A percentile compares a stretch with the other conserved stretches of the same genome.
These are phyloP conservation scores for Aspergillus sclerotiicarbonarius DNA, from an alignment of 495 filamentous ascomycete species.

Conservation along the genomic window DNA sequence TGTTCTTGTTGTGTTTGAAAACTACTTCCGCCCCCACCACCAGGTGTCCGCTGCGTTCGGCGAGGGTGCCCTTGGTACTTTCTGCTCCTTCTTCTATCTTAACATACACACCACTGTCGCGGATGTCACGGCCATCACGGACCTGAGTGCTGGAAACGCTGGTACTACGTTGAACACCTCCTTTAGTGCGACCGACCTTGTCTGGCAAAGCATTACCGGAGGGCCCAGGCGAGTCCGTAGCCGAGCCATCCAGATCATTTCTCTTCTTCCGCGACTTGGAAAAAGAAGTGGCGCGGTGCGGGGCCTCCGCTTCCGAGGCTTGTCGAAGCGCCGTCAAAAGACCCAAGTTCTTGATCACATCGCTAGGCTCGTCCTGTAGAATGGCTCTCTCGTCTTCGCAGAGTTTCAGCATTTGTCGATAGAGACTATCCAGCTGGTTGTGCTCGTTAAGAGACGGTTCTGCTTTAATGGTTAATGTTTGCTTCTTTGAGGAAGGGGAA, in stretches of 20 bases:
- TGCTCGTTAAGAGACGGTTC: slow-evolving; percentile 41
- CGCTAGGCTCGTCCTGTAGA: slow-evolving; percentile 55
- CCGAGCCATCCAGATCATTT: slow-evolving; percentile 67
- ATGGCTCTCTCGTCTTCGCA: slow-evolving; percentile 61
- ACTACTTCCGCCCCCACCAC: slow-evolving; percentile 77
- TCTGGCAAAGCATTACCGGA: slow-evolving; percentile 49
- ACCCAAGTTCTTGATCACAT: slow-evolving; percentile 57
- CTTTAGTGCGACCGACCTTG: slow-evolving; percentile 46
- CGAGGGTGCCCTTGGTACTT: slow-evolving; percentile 45
- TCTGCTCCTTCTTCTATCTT: slow-evolving; percentile 58
- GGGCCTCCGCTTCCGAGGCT: slow-evolving; percentile 57
- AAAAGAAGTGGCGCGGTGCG: slow-evolving; percentile 43
- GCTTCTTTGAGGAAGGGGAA: not conserved
- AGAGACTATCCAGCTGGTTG: slow-evolving; percentile 54
- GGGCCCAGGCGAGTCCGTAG: slow-evolving; percentile 67
- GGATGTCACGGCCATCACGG: slow-evolving; percentile 36
- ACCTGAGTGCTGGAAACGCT: slow-evolving; percentile 52
- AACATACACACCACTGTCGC: slow-evolving; percentile 39
- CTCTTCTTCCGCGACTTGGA: slow-evolving; percentile 61
- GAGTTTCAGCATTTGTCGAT: slow-evolving; percentile 62
- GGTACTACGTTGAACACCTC: slow-evolving; percentile 50
- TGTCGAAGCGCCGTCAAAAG: slow-evolving; percentile 60
- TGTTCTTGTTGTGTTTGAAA: slow-evolving; percentile 73
- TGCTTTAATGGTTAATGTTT: slow-evolving; percentile 21
- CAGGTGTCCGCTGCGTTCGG: slow-evolving; percentile 55